Evolutionary conservation across 179 eudicot genomes (phyloP).

Genomic region (Sideroxylon spinosum): DNA sequence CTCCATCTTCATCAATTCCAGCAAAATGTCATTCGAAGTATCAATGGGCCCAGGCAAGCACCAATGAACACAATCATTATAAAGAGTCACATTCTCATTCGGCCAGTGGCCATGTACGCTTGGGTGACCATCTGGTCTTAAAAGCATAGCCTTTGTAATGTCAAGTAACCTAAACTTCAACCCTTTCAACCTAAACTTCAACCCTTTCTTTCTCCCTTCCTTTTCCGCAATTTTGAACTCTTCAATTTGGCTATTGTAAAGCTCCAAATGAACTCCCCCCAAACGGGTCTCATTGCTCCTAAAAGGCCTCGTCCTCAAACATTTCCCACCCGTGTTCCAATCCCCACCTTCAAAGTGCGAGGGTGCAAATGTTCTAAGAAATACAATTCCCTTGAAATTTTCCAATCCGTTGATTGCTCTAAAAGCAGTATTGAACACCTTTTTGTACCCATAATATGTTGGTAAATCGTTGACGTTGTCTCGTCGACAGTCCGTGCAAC

Average conservation of each 20-base stretch:
- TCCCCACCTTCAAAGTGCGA: conserved; percentile 29
- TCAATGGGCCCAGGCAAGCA: no score
- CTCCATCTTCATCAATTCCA: no score
- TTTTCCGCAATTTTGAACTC: conserved; percentile 22
- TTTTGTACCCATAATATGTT: conserved; percentile 16
- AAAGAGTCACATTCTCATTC: no score
- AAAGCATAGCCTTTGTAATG: conserved; percentile 20
- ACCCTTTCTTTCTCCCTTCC: conserved; percentile 20
- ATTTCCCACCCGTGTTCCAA: conserved; percentile 27
- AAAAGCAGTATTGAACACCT: conserved; percentile 25
- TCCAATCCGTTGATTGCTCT: conserved; percentile 5
- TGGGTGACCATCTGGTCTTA: conserved; percentile 33
- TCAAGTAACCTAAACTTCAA: conserved; percentile 23
- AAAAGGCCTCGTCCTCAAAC: conserved; percentile 16
- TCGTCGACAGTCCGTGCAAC: conserved; percentile 19
- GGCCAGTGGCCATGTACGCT: conserved; percentile 22
- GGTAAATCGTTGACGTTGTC: conserved; percentile 16
- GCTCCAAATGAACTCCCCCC: conserved; percentile 7
- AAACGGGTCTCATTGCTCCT: conserved; percentile 18
- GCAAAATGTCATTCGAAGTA: no score
- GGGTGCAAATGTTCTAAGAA: conserved; percentile 24
- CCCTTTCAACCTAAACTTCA: conserved; percentile 22
- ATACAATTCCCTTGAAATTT: conserved; percentile 17
- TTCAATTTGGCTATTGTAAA: conserved; percentile 19
- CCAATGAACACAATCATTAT: no score